Evolutionary conservation across 208 protist species (phyloP).

Genomic region (Leishmania gerbilli): DNA sequence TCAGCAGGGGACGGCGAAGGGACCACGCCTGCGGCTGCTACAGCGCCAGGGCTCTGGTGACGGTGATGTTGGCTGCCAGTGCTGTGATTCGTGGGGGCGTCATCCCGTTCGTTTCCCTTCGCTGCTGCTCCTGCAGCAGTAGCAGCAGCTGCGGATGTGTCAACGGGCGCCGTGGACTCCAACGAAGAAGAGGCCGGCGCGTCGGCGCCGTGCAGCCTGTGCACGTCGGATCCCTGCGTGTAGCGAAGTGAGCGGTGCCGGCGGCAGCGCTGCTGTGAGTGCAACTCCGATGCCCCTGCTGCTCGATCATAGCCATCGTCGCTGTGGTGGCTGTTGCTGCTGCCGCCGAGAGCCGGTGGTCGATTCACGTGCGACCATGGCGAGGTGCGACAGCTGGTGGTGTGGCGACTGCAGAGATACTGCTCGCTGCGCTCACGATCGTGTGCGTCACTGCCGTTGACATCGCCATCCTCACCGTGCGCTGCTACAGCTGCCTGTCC

Average conservation of each 20-base stretch:
- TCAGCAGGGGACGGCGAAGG: slow-evolving; percentile 1
- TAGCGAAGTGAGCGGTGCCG: not conserved
- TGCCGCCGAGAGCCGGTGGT: not conserved
- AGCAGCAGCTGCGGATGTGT: not conserved
- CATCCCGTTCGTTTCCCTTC: not conserved
- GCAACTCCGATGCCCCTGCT: not conserved
- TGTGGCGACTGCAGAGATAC: not conserved
- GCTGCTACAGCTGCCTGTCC: not conserved
- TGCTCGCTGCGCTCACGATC: not conserved
- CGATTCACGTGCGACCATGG: not conserved
- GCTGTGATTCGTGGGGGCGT: not conserved
- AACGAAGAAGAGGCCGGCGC: not conserved
- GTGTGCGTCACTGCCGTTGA: not conserved
- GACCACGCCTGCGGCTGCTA: not conserved
- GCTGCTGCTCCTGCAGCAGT: not conserved
- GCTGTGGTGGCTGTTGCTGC: not conserved
- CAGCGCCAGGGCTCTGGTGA: not conserved
- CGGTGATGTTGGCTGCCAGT: not conserved
- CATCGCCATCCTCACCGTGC: not conserved
- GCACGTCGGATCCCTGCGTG: not conserved
- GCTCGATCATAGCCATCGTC: not conserved
- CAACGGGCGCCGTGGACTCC: not conserved
- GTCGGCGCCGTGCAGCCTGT: not conserved
- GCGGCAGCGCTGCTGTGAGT: slow-evolving; percentile 7
- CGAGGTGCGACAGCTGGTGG: not conserved